Evolutionary conservation across 495 filamentous ascomycete genomes (phyloP).

Genomic region (Talaromyces thailandensis): DNA sequence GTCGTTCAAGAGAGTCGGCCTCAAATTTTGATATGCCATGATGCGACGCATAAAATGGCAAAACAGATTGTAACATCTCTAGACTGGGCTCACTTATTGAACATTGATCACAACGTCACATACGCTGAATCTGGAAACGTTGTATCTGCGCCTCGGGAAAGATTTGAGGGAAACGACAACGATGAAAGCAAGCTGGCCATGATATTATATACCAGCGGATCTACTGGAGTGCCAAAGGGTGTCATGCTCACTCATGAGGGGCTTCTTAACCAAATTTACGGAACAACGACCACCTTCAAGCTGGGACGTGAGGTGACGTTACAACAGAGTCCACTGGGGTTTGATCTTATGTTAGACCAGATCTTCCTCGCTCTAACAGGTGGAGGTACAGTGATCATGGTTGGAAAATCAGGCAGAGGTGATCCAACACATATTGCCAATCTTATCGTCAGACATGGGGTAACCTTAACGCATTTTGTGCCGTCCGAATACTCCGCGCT

Average conservation of each 20-base stretch:
- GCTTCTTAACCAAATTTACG: constrained; percentile 17
- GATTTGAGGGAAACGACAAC: neutral
- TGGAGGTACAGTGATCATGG: constrained; percentile 25
- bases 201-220: constrained; percentile 34
- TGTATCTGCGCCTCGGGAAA: neutral
- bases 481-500: constrained; percentile 32
- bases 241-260: constrained; percentile 23
- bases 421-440: constrained; percentile 22
- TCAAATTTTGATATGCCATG: constrained; percentile 10
- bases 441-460: constrained; percentile 20
- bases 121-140: neutral
- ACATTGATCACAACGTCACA: neutral
- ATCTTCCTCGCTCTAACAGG: constrained; percentile 21
- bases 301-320: constrained; percentile 20
- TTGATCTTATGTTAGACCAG: constrained; percentile 29
- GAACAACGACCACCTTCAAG: neutral
- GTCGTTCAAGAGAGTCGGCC: constrained; percentile 17
- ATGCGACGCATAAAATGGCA: constrained; percentile 6
- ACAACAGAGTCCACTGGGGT: constrained; percentile 35
- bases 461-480: constrained; percentile 29
- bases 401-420: constrained; percentile 14
- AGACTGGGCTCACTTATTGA: neutral
- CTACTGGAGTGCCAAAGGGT: constrained; percentile 28
- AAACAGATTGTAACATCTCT: neutral
- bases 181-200: constrained; percentile 13